Evolutionary conservation across 768 basidiomycete genomes (phyloP), one percentile per base, ranked within the genome.

Genomic region (Mycena galopus): DNA sequence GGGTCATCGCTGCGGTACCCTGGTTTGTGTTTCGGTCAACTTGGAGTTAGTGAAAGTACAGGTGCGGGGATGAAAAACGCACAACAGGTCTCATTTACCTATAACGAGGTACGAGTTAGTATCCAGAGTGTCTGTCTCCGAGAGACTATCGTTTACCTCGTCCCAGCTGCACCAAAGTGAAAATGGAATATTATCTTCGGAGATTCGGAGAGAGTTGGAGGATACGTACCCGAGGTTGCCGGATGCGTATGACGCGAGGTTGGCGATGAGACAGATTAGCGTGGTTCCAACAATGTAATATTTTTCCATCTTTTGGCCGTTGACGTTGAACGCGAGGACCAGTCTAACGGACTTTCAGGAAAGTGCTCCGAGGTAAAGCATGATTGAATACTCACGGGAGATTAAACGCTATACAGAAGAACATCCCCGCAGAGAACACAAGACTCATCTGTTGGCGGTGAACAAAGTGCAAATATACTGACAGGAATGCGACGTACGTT

Each of bases 371-470:
- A 35, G 6, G 7, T 14, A 7, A 53, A 16, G 39, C 12, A 11
- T 56, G 65, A 65, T 35, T 64, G 58, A 0, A n/a, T n/a, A 44
- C 58, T 11, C 32, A 68, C 67, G 47, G 67, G 37, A 68, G 42
- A 59, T 68, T 68, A 32, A 68, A 11, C 6, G 58, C 67, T 33
- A 68, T 59, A 58, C 58, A 68, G 44, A 68, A 61, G 35, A 67
- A 67, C 42, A 67, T 58, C 12, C 65, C 65, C 25, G 55, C 65
- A 29, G 65, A 67, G 33, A 67, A 68, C 47, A 37, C n/a, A 17
- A 68, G 67, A 44, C 32, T 53, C 16, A 42, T 23, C 67, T 68
- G 53, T 29, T 29, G 25, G 25, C 39, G 23, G 33, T 17, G 29
- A 11, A 4, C 29, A 35, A 42, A 29, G n/a, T 25, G 16, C 37